These are phyloP conservation scores for Sonneratia alba DNA, from an alignment of 345 rosid genomes.

Conservation along the genomic window DNA sequence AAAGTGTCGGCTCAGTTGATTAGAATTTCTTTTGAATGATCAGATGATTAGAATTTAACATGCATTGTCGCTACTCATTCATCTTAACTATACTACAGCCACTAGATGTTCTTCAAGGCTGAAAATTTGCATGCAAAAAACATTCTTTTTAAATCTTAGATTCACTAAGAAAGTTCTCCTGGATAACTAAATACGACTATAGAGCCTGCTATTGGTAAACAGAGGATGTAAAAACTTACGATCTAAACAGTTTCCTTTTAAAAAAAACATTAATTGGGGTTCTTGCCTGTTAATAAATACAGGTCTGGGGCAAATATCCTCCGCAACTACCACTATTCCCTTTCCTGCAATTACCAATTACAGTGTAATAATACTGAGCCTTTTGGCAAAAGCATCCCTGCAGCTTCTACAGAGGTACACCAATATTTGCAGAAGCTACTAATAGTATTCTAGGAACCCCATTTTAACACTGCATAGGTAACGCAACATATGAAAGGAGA, in stretches of 20 bases:
- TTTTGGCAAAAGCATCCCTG: constrained; percentile 31
- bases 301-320: constrained; percentile 50
- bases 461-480: background rate
- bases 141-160: too few species aligned
- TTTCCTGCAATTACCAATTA: constrained; percentile 77
- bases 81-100: background rate
- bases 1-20: background rate
- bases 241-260: constrained; percentile 12
- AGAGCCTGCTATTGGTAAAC: background rate
- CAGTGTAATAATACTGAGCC: constrained; percentile 45
- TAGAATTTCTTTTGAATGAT: too few species aligned
- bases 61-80: background rate
- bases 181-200: background rate
- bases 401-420: constrained; percentile 4
- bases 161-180: background rate
- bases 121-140: too few species aligned
- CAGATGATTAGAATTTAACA: background rate
- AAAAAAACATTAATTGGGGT: constrained; percentile 24
- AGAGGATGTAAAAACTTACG: background rate
- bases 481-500: background rate
- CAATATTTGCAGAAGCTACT: background rate
- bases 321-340: constrained; percentile 45
- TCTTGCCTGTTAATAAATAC: constrained; percentile 57
- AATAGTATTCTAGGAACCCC: background rate
- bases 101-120: too few species aligned